Percentiles rank a stretch among this genome's conserved stretches.
These are phyloP conservation scores for Talaromyces marneffei DNA, from an alignment of 2,329 filamentous ascomycete genomes.

Conservation along the genomic window DNA sequence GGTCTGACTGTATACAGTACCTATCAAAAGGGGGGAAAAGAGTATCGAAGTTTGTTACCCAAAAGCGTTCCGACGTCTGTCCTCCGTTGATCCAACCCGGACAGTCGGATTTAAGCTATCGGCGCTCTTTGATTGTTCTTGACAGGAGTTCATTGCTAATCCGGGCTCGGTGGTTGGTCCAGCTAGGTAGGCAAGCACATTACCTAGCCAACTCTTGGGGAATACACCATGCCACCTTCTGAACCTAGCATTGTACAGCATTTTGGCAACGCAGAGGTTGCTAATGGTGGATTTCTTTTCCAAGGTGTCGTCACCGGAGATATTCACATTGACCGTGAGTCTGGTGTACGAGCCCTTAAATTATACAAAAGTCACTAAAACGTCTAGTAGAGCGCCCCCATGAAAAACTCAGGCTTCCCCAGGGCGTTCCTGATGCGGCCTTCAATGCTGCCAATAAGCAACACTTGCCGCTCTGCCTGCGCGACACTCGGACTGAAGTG, in stretches of 20 bases:
- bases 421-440: constrained; percentile 8
- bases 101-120: not conserved
- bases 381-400: not conserved
- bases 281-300: not conserved
- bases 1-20: not conserved
- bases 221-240: not conserved
- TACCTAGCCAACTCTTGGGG: not conserved
- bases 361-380: not conserved
- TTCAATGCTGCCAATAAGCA: constrained; percentile 20
- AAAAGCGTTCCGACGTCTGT: not conserved
- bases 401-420: not conserved
- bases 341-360: not conserved
- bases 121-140: not conserved
- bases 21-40: not conserved
- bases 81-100: not conserved
- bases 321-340: not conserved
- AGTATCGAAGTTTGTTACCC: not conserved
- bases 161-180: not conserved
- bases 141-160: not conserved
- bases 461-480: constrained; percentile 22
- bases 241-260: not conserved
- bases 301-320: not conserved
- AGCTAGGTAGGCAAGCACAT: not conserved
- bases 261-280: not conserved
- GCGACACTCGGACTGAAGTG: constrained; percentile 21